Base-by-base conservation (phyloP, 306 rosid genomes). In the Inga laurina region DNA sequence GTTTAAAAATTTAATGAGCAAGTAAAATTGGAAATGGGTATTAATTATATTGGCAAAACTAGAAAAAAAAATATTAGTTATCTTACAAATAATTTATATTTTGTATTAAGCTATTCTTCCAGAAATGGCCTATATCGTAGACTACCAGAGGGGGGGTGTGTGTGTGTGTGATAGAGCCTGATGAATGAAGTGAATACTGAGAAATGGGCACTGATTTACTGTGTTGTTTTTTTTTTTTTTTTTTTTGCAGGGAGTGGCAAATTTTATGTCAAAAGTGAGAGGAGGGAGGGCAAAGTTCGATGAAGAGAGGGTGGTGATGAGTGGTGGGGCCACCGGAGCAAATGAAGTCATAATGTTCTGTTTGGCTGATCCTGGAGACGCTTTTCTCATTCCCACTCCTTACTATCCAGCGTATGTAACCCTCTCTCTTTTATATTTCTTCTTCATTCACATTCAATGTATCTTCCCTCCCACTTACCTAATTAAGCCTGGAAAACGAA, bases 281-380 rank as follows among this genome's bases (percentile, higher is more conserved):
- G 73, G 73, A 16, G 45, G 73, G 1, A 68, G 48, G 5, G 73
- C 37, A 27, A 68, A 68, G 68, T 91, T 89, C 70, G 89, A 89
- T 65, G 90, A 87, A 3, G 68, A 71, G n/a, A 79, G 95, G 0
- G 71, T 91, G 21, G 91, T 91, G 72, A 91, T 91, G 95, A 77
- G 88, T 24, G 95, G 95, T 0, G 93, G 95, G 22, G 95, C 95
- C 3, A 91, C 95, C 2, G 95, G 95, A 21, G 95, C 93, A 1
- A 91, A 88, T 21, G 93, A 91, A 78, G 59, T 76, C 37, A 24
- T 91, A 78, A 89, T 87, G 80, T 91, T 91, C 71, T 91, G 95
- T 75, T 73, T 91, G 75, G 95, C 93, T 0, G 64, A 91, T 78
- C 93, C 87, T 0, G 93, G 91, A 21, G 95, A 91, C 14, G 93